These are phyloP conservation scores for Coelastrella sp. DNA, from an alignment of 139 green algal genomes.

Conservation along the genomic window DNA sequence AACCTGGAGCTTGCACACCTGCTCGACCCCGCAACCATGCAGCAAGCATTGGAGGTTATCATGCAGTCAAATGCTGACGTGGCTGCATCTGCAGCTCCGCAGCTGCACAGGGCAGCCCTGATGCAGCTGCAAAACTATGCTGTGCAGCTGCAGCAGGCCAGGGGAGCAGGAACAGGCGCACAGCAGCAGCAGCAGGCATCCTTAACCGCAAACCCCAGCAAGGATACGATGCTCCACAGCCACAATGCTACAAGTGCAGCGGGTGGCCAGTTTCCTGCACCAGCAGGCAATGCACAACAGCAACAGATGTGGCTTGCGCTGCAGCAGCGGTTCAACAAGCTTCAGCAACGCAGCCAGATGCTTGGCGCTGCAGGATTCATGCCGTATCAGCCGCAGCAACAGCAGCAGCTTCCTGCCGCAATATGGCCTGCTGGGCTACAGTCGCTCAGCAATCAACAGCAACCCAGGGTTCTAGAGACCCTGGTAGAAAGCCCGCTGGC, in stretches of 20 bases:
- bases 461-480: not conserved
- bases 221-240: not conserved
- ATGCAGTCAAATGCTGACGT: not conserved
- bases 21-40: slow-evolving; percentile 8
- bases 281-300: not conserved
- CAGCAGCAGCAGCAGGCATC: not conserved
- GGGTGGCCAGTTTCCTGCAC: not conserved
- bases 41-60: slow-evolving; percentile 5
- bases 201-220: not conserved
- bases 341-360: not conserved
- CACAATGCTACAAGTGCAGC: not conserved
- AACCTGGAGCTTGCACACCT: not conserved
- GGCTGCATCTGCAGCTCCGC: not conserved
- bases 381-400: not conserved
- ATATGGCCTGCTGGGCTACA: not conserved
- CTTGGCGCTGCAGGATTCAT: not conserved
- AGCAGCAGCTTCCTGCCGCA: not conserved
- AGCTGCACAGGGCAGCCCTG: not conserved
- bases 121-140: slow-evolving; percentile 45
- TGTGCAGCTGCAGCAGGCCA: slow-evolving; percentile 10
- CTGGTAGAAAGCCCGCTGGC: not conserved
- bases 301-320: slow-evolving; percentile 12
- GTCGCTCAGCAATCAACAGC: slow-evolving; percentile 1
- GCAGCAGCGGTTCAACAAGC: slow-evolving; percentile 41
- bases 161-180: not conserved